Base-by-base conservation (phyloP, 805 yeast genomes). In the Wickerhamiella hasegawae region DNA sequence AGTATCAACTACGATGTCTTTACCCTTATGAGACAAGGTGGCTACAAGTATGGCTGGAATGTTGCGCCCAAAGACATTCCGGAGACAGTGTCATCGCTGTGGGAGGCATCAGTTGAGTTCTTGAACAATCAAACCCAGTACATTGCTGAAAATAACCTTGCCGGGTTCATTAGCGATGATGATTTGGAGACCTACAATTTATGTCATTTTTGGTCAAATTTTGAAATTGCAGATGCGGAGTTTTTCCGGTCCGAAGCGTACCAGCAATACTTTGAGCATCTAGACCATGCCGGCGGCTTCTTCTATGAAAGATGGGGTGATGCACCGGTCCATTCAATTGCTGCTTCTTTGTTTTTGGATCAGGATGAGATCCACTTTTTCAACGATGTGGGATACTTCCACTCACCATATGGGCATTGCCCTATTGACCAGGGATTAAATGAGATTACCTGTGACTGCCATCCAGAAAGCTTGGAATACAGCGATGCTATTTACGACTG, bases 251-350 rank as follows among this genome's bases (percentile, higher is more conserved):
- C 70, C 18, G 71, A 74, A 35, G 83, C 82, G 4, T 81, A 81
- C 52, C 46, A 57, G 31, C 65, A 68, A 40, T 81, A 76, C 55
- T 81, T 81, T 46, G 77, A 78, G 16, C 60, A 67, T 46, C 67
- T 81, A 49, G 94, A 81, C 57, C 57, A 69, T 42, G 69, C 77
- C 16, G 94, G 94, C 54, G 93, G 93, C n/a, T 81, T 81, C 60
- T 81, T 79, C 61, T 81, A 81, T 55, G 94, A 83, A 62, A 68
- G 93, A 60, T 79, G 92, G 93, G 92, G 93, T 48, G 94, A 81
- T 58, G 94, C 92, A 14, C 94, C 94, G 24, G 76, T 82, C 33
- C 94, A 82, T 57, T 78, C 92, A 5, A 75, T 82, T 49, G 94
- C 85, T 23, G 94, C 80, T 18, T 62, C 87, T 3, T 60, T 82